Conservation (phyloP, 2,329 filamentous ascomycete species). For the Xylaria digitata region DNA sequence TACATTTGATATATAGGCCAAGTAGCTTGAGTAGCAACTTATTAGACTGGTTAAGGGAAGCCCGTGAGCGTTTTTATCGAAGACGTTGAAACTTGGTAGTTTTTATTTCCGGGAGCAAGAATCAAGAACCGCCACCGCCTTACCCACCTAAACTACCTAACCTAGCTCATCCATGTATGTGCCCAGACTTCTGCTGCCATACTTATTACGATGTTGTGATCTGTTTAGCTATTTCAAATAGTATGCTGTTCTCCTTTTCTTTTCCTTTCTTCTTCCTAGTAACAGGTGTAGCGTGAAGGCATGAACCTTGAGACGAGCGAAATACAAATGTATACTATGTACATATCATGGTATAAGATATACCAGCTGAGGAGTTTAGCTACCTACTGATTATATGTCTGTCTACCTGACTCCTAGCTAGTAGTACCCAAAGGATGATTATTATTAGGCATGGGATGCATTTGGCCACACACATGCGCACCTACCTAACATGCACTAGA, state of each 20-base stretch:
- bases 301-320: background rate
- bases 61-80: no score
- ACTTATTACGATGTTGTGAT: background rate
- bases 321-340: background rate
- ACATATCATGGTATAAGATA: no score
- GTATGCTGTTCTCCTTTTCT: background rate
- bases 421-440: slow-evolving; percentile 13
- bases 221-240: background rate
- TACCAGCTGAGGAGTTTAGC: background rate
- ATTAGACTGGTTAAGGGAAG: background rate
- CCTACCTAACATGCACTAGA: background rate
- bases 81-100: background rate
- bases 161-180: background rate
- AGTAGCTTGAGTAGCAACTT: background rate
- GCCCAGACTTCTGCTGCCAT: background rate
- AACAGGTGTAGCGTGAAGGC: background rate
- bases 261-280: background rate
- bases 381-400: background rate
- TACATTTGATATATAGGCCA: background rate
- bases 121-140: background rate
- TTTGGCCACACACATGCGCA: background rate
- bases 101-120: background rate
- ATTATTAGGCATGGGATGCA: slow-evolving; percentile 7
- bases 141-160: background rate
- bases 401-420: slow-evolving; percentile 4